A percentile compares a stretch with the other conserved stretches of the same genome.
These are phyloP conservation scores for Trichophyton schoenleinii DNA, from an alignment of 2,329 filamentous ascomycete species.

Conservation along the genomic window DNA sequence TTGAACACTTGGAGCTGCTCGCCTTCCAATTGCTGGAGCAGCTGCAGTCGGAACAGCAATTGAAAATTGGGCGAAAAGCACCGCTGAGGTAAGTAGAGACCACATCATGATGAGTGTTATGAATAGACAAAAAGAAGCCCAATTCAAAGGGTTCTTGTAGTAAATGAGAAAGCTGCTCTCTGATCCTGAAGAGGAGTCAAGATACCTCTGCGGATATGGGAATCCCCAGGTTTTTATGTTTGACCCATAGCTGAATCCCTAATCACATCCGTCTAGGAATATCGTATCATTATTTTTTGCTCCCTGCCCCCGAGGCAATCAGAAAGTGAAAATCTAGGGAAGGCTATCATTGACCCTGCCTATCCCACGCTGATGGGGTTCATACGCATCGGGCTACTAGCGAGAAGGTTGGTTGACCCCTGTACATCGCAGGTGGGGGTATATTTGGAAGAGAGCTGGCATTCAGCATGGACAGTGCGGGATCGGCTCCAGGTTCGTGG, in stretches of 20 bases:
- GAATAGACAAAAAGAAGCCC: neutral
- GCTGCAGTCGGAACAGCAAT: neutral
- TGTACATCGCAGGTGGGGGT: neutral
- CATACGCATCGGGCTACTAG: neutral
- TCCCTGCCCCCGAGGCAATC: neutral
- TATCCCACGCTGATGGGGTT: neutral
- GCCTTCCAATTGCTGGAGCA: neutral
- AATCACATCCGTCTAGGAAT: neutral
- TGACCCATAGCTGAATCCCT: neutral
- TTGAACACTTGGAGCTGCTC: slow-evolving; percentile 10
- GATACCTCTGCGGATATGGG: neutral
- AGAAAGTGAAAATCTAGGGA: neutral
- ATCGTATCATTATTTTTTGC: too few relatives aligned
- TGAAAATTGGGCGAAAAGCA: neutral
- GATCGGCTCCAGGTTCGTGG: neutral
- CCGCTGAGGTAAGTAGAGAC: neutral
- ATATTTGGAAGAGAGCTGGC: neutral
- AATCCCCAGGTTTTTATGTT: neutral
- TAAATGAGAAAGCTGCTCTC: neutral
- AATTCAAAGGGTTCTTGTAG: neutral
- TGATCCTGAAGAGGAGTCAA: neutral
- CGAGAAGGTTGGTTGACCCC: neutral
- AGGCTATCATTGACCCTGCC: neutral
- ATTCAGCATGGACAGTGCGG: neutral
- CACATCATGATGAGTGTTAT: neutral